Conservation (phyloP, 495 filamentous ascomycete genomes). For the Penicillium tannophilum region DNA sequence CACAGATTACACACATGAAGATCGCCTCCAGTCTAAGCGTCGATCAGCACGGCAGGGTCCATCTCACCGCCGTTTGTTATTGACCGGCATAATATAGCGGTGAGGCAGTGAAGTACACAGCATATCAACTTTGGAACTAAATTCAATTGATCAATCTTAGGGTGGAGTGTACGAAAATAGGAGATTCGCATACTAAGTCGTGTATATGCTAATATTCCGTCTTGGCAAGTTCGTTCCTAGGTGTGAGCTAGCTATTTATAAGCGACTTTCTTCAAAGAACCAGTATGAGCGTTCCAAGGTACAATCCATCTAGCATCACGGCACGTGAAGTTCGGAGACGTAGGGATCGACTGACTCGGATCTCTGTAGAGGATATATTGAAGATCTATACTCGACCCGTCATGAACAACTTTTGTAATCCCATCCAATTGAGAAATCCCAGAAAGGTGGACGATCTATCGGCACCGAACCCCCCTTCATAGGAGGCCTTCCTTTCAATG, state of each 20-base stretch:
- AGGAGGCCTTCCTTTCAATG: constrained; percentile 19
- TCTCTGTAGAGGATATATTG: not conserved
- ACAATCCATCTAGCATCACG: not conserved
- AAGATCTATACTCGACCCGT: not conserved
- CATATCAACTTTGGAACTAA: not conserved
- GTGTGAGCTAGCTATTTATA: too few relatives aligned
- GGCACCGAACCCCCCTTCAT: constrained; percentile 3
- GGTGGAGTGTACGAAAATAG: too few relatives aligned
- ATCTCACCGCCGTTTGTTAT: constrained; percentile 11
- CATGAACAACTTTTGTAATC: not conserved
- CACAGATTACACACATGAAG: constrained; percentile 4
- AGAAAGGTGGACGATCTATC: not conserved
- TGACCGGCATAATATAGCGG: not conserved
- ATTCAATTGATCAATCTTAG: too few relatives aligned
- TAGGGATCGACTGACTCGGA: not conserved
- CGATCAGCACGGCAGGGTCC: constrained; percentile 14
- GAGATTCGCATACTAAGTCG: too few relatives aligned
- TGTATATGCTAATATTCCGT: too few relatives aligned
- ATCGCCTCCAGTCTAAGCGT: constrained; percentile 12
- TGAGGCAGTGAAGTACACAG: not conserved
- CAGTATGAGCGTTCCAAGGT: too few relatives aligned
- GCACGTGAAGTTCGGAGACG: not conserved
- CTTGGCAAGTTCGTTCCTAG: too few relatives aligned
- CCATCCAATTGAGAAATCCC: constrained; percentile 1
- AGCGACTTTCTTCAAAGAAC: too few relatives aligned